Evolutionary conservation across 169 alveolate genomes (phyloP).

Genomic region (Plasmodium knowlesi): DNA sequence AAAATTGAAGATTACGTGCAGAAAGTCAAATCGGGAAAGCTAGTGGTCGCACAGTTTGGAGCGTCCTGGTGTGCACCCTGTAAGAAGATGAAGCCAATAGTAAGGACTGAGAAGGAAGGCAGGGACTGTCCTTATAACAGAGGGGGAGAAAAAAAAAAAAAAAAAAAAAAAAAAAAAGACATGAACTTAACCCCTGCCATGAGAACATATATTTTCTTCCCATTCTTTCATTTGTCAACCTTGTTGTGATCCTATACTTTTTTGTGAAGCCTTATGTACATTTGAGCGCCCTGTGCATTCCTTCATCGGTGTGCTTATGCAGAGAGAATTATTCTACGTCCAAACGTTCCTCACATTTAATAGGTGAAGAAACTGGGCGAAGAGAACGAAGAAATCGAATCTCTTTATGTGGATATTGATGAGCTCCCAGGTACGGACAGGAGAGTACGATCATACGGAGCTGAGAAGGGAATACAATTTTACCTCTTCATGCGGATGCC

Average conservation of each 20-base stretch:
- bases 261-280: background rate
- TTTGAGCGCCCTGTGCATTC: background rate
- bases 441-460: background rate
- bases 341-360: background rate
- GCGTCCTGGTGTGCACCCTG: conserved; percentile 89
- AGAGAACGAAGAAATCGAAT: conserved; percentile 60
- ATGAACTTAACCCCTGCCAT: background rate
- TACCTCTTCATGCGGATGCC: background rate
- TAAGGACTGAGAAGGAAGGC: background rate
- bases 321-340: background rate
- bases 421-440: conserved; percentile 52
- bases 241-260: background rate
- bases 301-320: background rate
- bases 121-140: conserved; percentile 38
- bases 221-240: background rate
- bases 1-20: conserved; percentile 81
- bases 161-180: conserved; percentile 32
- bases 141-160: conserved; percentile 56
- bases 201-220: background rate
- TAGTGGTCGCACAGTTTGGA: conserved; percentile 83
- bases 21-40: conserved; percentile 71
- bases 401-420: conserved; percentile 66
- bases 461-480: background rate
- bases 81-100: conserved; percentile 82
- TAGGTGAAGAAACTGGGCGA: conserved; percentile 66